Evolutionary conservation across 768 basidiomycete genomes (phyloP), one percentile per base, ranked within the genome.

Genomic region (Lyophyllum atratum): DNA sequence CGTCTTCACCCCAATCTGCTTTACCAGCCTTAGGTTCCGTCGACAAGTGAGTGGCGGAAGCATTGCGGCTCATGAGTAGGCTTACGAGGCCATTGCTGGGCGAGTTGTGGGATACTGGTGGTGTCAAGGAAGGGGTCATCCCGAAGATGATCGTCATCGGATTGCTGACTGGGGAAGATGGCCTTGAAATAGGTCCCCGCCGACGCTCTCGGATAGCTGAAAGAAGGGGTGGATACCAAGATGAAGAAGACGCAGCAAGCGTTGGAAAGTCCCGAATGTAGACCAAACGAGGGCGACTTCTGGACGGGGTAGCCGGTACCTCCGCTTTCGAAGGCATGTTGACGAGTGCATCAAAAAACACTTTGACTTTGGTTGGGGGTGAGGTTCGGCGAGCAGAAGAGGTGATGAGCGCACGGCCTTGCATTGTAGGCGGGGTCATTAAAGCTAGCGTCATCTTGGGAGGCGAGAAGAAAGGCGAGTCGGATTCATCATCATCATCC

Each of bases 71-170:
- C 70, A 79, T 79, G 29, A 82, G 68, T 47, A 83, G 61, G 59
- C 73, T 79, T 52, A 83, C 64, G 7, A 85, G 57, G 33, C 75
- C 73, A 14, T 65, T 74, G 22, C 67, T 68, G 15, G 76, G 64
- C 5, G 70, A 62, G 25, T 53, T 63, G 26, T 57, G 52, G 34
- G 64, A 71, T 47, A 64, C 61, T 10, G 82, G 74, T n/a, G 82
- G 79, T 14, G 84, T 74, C n/a, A 93, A 73, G 3, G 90, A 75
- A 25, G 94, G 93, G 0, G 89, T 87, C 65, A 92, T 85, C n/a
- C 93, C 93, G 64, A 96, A 90, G 17, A 97, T 78, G 46, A 97
- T 92, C 8, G 87, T 84, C 63, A 88, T 90, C 2, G 93, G 92
- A 66, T 85, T 85, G 33, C 71, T 61, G 12, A 86, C 80, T 1